Base-by-base conservation (phyloP, 2,329 filamentous ascomycete species). In the Blastomyces percursus region DNA sequence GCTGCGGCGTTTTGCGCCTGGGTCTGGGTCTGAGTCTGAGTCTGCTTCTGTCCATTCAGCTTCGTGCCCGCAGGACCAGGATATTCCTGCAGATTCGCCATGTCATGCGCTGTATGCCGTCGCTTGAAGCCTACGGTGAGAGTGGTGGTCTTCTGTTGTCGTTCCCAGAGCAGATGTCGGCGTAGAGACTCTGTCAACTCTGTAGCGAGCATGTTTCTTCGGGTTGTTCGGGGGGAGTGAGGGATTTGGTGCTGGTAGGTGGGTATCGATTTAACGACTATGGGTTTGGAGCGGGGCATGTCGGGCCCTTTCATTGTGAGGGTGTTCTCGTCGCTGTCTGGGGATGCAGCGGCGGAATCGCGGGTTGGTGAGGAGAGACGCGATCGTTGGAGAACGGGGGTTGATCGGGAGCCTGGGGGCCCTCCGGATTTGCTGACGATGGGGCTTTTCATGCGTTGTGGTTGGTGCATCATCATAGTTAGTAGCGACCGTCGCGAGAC, bases 101-200 rank as follows among this genome's bases (percentile, higher is more conserved):
- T 86, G 72, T 96, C 92, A 67, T 93, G 89, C 2, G 93, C 90
- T 24, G 92, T 96, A 73, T 96, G 91, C 64, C 91, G 83, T 66
- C 93, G 86, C 80, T 96, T 95, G 63, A 96, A 82, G 61, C 93
- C 90, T 0, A 92, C 91, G 66, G 93, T 92, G 70, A 87, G 90
- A n/a, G 60, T 57, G 8, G 91, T 93, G 42, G 89, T 88, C 82
- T 94, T 96, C 72, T 97, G 93, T 72, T 96, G 91, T 60, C 94
- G 88, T 75, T 99, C 94, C 89, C 91, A 96, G 19, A 97, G 83
- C 19, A 99, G 86, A 70, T 96, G 90, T 69, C 91, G 89, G 27
- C 94, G 86, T 3, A 99, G 85, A 27, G 91, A 96, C 73, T 96
- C 91, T 2, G 93, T 96, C 61, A 99, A 80, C 78, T 99, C 94